Percentiles rank a stretch among this genome's conserved stretches.
phyloP scores from a whole-genome alignment of 257 asterid species.

The Solanum virginianum region DNA sequence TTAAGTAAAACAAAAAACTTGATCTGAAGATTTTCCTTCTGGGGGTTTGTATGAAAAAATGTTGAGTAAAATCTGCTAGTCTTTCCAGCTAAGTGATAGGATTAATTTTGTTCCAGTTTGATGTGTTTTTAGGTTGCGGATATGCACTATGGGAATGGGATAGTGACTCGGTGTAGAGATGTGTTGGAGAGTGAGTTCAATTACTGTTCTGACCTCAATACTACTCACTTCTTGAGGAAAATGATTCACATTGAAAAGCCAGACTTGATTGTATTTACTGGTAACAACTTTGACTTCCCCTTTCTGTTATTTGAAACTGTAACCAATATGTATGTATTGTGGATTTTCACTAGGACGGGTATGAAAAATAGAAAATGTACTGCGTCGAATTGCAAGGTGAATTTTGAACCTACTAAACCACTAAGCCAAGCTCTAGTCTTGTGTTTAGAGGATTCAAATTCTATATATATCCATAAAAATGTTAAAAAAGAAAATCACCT shows the following conservation, averaged over 20 bases:
- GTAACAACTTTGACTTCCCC: slow-evolving; percentile 13
- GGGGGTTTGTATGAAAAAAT: neutral
- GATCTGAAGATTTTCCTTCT: no score
- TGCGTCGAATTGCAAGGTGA: no score
- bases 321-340: neutral
- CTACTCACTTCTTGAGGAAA: slow-evolving; percentile 63
- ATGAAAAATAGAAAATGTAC: no score
- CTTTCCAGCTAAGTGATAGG: neutral
- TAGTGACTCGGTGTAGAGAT: slow-evolving; percentile 76
- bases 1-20: neutral
- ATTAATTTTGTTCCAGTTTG: neutral
- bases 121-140: slow-evolving; percentile 66
- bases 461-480: no score
- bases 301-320: neutral
- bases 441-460: no score
- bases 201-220: slow-evolving; percentile 69
- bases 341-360: no score
- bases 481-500: no score
- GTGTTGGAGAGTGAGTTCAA: slow-evolving; percentile 54
- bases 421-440: no score
- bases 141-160: slow-evolving; percentile 93
- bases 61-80: no score
- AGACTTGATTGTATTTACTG: slow-evolving; percentile 91
- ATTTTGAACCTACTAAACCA: no score
- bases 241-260: slow-evolving; percentile 71